Base-by-base conservation (phyloP, 345 rosid species). In the Eucalyptus regnans region DNA sequence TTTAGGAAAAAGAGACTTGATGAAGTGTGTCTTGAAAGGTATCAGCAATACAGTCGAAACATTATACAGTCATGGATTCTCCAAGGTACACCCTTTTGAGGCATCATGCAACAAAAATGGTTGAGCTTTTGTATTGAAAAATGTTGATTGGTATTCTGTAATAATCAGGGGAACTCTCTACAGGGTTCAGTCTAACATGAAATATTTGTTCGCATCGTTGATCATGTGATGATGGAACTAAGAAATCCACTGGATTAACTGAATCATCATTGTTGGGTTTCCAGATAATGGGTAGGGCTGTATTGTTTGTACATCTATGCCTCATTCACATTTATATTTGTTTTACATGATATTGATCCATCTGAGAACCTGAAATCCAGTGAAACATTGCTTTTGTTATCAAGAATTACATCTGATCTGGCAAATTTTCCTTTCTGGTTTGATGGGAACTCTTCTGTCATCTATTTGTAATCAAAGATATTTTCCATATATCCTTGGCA, bases 1-100 rank as follows among this genome's bases (percentile, higher is more conserved):
- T 90, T 89, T 92, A 96, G 98, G 92, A 98, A 92, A 87, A 94
- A 87, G 93, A 95, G 99, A 94, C 96, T 98, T 51, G 99, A 98
- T 87, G 99, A 98, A 92, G 89, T 96, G 46, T 98, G 99, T 90
- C 93, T 96, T 10, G 99, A 98, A 92, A 96, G 99, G 94, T 98
- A 91, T 93, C 92, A 96, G 92, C 97, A 96, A 86, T 95, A 97
- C 89, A 98, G 99, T 89, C 96, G 99, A 88, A 91, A 96, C 5
- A 90, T 91, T 23, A 94, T 96, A 89, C 99, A 98, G 88, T 96
- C 99, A 37, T 97, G 99, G 98, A 96, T 98, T 86, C 60, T 97
- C 90, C 99, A 97, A 95, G 99, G 99, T 96, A 89, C 86, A 18
- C n/a, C 3, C 15, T 76, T 2, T 37, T 76, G 27, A 18, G 83